A percentile compares a stretch with the other conserved stretches of the same genome.
These are phyloP conservation scores for Apiospora saccharicola DNA, from an alignment of 2,329 filamentous ascomycete species.

Conservation along the genomic window DNA sequence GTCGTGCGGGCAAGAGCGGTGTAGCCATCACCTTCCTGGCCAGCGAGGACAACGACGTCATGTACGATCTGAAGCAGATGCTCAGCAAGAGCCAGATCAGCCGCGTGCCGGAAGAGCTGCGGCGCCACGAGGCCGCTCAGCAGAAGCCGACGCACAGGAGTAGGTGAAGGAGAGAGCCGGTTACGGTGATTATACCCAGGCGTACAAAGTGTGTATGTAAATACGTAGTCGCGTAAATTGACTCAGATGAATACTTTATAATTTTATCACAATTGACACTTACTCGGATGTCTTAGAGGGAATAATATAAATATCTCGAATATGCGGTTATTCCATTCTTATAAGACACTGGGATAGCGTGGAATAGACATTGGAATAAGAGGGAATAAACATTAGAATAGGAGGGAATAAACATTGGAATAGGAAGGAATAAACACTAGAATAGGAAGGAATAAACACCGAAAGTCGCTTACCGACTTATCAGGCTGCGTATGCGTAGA, in stretches of 20 bases:
- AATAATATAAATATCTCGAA: no score
- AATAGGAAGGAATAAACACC: no score
- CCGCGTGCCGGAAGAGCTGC: slow-evolving; percentile 88
- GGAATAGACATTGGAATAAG: no score
- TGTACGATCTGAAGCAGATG: slow-evolving; percentile 97
- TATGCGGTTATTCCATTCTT: no score
- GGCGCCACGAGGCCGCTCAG: slow-evolving; percentile 90
- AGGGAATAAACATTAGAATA: no score
- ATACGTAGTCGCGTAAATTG: neutral
- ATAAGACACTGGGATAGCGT: no score
- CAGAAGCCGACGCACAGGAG: slow-evolving; percentile 49
- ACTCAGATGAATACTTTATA: neutral
- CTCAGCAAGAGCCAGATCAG: slow-evolving; percentile 88
- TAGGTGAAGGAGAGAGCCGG: neutral
- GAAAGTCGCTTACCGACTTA: no score
- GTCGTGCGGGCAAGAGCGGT: slow-evolving; percentile 96
- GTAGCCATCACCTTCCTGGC: slow-evolving; percentile 95
- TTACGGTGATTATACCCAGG: slow-evolving; percentile 14
- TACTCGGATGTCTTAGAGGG: no score
- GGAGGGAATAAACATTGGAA: no score
- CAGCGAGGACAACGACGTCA: slow-evolving; percentile 84
- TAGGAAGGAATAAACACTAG: no score
- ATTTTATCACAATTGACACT: no score
- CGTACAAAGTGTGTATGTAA: neutral
- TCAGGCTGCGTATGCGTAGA: no score